Evolutionary conservation across 306 rosid species (phyloP).

Genomic region (Dryas drummondii): DNA sequence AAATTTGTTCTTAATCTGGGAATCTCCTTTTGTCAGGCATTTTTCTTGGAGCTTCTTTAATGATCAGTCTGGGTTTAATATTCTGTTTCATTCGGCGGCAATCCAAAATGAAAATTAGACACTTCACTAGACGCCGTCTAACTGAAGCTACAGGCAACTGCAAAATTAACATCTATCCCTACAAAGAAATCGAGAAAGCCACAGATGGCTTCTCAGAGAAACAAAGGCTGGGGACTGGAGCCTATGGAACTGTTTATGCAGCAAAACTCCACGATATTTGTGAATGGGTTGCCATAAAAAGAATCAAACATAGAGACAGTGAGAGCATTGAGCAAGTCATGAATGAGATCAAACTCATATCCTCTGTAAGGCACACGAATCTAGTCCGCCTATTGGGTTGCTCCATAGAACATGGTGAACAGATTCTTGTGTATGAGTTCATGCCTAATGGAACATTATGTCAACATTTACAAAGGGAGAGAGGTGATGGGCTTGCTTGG

Average conservation of each 20-base stretch:
- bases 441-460: constrained; percentile 85
- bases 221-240: constrained; percentile 78
- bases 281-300: constrained; percentile 83
- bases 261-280: constrained; percentile 54
- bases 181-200: constrained; percentile 81
- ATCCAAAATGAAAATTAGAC: constrained; percentile 49
- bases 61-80: constrained; percentile 41
- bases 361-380: constrained; percentile 75
- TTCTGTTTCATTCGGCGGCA: constrained; percentile 65
- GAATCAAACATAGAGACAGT: constrained; percentile 63
- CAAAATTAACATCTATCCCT: constrained; percentile 63
- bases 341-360: constrained; percentile 84
- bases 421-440: constrained; percentile 85
- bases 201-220: constrained; percentile 81
- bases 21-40: constrained; percentile 41
- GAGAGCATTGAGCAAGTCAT: constrained; percentile 78
- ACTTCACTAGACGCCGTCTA: constrained; percentile 68
- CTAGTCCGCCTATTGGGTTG: constrained; percentile 84
- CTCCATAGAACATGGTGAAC: constrained; percentile 72
- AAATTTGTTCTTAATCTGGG: not conserved
- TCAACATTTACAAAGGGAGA: constrained; percentile 79
- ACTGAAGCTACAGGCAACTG: constrained; percentile 70
- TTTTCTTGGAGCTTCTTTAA: constrained; percentile 47
- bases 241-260: constrained; percentile 86
- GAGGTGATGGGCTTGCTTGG: constrained; percentile 86